Base-by-base conservation (phyloP, 768 basidiomycete species). In the Podaxis rugospora region DNA sequence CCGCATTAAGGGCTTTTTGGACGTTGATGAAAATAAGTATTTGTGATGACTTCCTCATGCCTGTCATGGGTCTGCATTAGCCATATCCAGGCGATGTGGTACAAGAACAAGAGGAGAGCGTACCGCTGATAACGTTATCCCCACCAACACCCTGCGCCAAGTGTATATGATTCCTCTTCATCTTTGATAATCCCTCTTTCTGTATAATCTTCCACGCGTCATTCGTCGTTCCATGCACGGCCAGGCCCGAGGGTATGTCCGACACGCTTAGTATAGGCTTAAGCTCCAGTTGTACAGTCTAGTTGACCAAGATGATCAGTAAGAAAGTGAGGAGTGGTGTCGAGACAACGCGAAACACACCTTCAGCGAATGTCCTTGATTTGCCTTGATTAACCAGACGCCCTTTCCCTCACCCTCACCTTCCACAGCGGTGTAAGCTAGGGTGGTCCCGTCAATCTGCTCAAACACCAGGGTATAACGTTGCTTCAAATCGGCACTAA, bases 91-190 rank as follows among this genome's bases (percentile, higher is more conserved):
- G 18, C 27, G 27, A 44, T 36, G n/a, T 36, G 14, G 35, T 51
- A 42, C 14, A 23, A 55, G 53, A 47, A 62, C 32, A 42, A 40
- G n/a, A 40, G 18, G 4, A n/a, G 11, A 23, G 71, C 85, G 25
- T 59, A 92, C 94, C 93, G 64, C 92, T 94, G 55, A 89, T 82
- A 51, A 92, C 86, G 4, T 82, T 81, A 1, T 85, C 70, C 7
- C 85, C 84, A 2, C 80, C 76, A 2, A 91, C 74, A 37, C 90
- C 88, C 70, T 94, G 90, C 0, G 95, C 95, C 13, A 97, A 79
- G 72, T 99, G 96, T 40, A 98, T 90, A 68, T 98, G 95, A 68
- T 95, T 96, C 25, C 96, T 80, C 11, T 74, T 80, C 94, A 95
- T 97, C 63, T 80, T 87, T 0, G 89, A 93, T 16, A 97, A 72